These are phyloP conservation scores for Simmondsia chinensis DNA, from an alignment of 148 eudicot genomes.

Conservation along the genomic window DNA sequence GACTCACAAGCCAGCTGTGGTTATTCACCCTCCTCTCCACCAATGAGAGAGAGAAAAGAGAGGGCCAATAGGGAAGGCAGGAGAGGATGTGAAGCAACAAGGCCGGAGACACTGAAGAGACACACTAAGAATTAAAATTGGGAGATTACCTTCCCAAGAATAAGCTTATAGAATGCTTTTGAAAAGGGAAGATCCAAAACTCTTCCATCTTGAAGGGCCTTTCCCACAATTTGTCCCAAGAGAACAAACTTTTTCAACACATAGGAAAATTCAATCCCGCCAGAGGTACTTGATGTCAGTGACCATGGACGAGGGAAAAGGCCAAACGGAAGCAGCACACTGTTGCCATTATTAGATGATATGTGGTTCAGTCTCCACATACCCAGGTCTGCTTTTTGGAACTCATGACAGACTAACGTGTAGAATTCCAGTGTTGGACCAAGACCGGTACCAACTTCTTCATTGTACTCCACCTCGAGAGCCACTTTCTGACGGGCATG, in stretches of 20 bases:
- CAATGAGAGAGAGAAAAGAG: too few species aligned
- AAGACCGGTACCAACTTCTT: slow-evolving; percentile 97
- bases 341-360: slow-evolving; percentile 17
- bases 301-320: slow-evolving; percentile 98
- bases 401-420: slow-evolving; percentile 75
- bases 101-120: too few species aligned
- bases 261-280: slow-evolving; percentile 41
- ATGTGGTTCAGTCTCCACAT: slow-evolving; percentile 82
- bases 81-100: too few species aligned
- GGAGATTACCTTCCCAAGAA: slow-evolving; percentile 71
- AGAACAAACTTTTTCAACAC: slow-evolving; percentile 61
- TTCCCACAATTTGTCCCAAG: slow-evolving; percentile 73
- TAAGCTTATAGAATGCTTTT: slow-evolving; percentile 74
- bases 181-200: slow-evolving; percentile 91
- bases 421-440: slow-evolving; percentile 96
- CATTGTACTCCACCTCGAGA: slow-evolving; percentile 81
- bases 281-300: slow-evolving; percentile 22
- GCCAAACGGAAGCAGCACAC: slow-evolving; percentile 34
- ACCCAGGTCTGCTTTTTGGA: slow-evolving; percentile 64
- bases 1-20: too few species aligned
- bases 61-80: not conserved
- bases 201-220: slow-evolving; percentile 92
- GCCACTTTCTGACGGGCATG: slow-evolving; percentile 56
- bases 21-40: too few species aligned
- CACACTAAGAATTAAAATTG: too few species aligned